Conservation (phyloP, 208 protist species). For the Lotmaria passim region DNA sequence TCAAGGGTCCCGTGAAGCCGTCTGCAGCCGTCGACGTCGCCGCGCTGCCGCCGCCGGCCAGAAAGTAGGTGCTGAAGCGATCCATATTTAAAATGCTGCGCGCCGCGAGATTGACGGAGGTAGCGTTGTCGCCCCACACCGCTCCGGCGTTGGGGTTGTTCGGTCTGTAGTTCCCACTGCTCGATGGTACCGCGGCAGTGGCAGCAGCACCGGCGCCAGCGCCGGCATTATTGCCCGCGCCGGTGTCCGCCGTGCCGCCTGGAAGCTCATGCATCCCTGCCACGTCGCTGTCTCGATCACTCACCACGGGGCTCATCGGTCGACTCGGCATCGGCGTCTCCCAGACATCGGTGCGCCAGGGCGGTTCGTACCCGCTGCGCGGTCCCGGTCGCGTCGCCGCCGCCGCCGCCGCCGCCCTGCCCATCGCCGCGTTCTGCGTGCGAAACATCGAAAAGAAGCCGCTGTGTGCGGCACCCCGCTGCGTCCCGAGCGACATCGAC, state of each 20-base stretch:
- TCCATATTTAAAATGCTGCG: slow-evolving; percentile 57
- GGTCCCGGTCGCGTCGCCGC: neutral
- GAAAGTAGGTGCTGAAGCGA: slow-evolving; percentile 55
- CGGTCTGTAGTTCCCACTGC: too few species aligned
- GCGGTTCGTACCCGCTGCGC: neutral
- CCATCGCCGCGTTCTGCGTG: slow-evolving; percentile 14
- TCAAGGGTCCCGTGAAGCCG: too few species aligned
- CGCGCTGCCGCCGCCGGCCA: slow-evolving; percentile 31
- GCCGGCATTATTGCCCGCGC: neutral
- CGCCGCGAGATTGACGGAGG: slow-evolving; percentile 18
- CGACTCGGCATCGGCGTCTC: slow-evolving; percentile 23
- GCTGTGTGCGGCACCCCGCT: slow-evolving; percentile 7
- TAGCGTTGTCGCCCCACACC: too few species aligned
- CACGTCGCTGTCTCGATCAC: neutral
- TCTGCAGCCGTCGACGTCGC: too few species aligned
- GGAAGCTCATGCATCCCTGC: neutral
- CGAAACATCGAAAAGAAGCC: slow-evolving; percentile 13
- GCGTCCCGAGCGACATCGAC: neutral
- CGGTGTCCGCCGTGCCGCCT: neutral
- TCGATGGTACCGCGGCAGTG: neutral
- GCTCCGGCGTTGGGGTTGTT: too few species aligned
- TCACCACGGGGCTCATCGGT: neutral
- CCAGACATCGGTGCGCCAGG: slow-evolving; percentile 21
- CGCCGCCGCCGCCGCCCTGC: neutral
- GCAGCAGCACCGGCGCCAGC: neutral